Base-by-base conservation (phyloP, 2,329 filamentous ascomycete genomes). In the Alternaria alternata region DNA sequence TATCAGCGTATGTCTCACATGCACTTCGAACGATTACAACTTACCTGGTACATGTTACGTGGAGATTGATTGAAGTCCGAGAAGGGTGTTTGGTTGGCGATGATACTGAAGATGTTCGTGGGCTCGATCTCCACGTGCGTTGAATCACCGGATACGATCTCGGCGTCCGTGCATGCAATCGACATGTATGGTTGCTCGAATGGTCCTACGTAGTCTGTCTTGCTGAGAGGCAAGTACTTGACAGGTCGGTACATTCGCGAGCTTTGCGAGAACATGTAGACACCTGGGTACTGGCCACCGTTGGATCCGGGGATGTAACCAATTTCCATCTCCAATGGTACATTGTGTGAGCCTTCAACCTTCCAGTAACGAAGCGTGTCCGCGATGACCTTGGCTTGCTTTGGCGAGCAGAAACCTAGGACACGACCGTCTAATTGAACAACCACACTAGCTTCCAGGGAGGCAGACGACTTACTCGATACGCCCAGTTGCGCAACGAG, bases 121-220 rank as follows among this genome's bases (percentile, higher is more conserved):
- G 95, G 94, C 59, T 94, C 90, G 72, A 91, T 92, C 79, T 99
- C 95, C 44, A 98, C 93, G 75, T 99, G 95, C 0, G 93, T 97
- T 5, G 93, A 93, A 72, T 94, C 87, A 49, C 93, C 93, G n/a
- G 93, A 91, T 28, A 91, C 86, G 62, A 98, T 88, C 77, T 99
- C 95, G 34, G 89, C 86, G 51, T 94, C 90, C n/a, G 92, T 89
- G 69, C 93, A 94, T 22, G 95, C 94, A 75, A 99, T 97, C 49
- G 93, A 93, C 94, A 99, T 97, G 83, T 95, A 98, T 0, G 94
- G 94, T 81, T 99, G 95, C 80, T 99, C 95, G 67, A 96, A 92
- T 0, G 95, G 91, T 9, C 95, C 95, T 34, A 99, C 91, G 64
- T 88, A 93, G 80, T 99, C 95, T 69, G 91, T 85, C 76, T 91